Conservation (phyloP, 805 yeast species). For the Priceomyces fermenticarens region DNA sequence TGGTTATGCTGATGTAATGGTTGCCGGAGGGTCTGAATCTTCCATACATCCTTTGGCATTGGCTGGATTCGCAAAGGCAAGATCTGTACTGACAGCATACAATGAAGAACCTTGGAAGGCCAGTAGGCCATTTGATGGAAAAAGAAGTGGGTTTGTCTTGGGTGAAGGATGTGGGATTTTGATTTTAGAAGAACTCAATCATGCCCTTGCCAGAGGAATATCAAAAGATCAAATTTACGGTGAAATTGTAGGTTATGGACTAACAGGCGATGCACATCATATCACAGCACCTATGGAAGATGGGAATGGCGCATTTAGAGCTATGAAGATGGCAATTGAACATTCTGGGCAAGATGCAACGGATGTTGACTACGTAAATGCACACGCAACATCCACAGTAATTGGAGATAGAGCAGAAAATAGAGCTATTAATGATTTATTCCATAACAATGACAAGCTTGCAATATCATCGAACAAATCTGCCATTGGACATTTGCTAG, state of each 20-base stretch:
- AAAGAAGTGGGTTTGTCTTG: slow-evolving; percentile 82
- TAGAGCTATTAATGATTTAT: slow-evolving; percentile 60
- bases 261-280: slow-evolving; percentile 88
- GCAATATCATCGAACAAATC: slow-evolving; percentile 84
- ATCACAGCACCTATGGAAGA: slow-evolving; percentile 84
- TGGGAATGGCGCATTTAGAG: slow-evolving; percentile 80
- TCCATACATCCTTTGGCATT: slow-evolving; percentile 81
- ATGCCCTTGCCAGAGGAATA: slow-evolving; percentile 61
- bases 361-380: slow-evolving; percentile 77
- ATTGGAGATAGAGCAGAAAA: slow-evolving; percentile 90
- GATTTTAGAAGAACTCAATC: slow-evolving; percentile 71
- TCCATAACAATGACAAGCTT: slow-evolving; percentile 34
- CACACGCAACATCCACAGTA: slow-evolving; percentile 93
- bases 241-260: slow-evolving; percentile 83
- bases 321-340: slow-evolving; percentile 75
- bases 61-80: slow-evolving; percentile 89
- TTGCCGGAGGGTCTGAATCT: slow-evolving; percentile 94
- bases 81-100: slow-evolving; percentile 64
- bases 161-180: slow-evolving; percentile 91
- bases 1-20: slow-evolving; percentile 80
- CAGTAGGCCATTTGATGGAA: slow-evolving; percentile 82
- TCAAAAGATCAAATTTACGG: slow-evolving; percentile 61
- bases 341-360: slow-evolving; percentile 45
- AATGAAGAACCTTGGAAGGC: slow-evolving; percentile 63
- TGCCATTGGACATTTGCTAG: slow-evolving; percentile 88